Conservation (phyloP, 441 rosid species). For the Populus hybrid region DNA sequence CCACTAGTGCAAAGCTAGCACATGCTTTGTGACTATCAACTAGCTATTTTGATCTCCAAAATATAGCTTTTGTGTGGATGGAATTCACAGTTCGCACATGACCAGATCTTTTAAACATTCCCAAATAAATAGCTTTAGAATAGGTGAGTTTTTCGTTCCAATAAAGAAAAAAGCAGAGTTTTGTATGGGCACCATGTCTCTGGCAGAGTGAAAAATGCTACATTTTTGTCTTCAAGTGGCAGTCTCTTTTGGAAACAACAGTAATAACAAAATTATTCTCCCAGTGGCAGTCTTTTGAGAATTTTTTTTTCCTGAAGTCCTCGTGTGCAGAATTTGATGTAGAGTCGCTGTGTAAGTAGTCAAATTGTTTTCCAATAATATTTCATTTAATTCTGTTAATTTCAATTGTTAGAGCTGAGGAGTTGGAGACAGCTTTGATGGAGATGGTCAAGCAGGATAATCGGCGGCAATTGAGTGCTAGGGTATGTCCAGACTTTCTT, state of each 20-base stretch:
- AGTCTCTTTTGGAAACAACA: not conserved
- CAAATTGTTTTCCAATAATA: not conserved
- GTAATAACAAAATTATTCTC: not conserved
- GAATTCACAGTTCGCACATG: not conserved
- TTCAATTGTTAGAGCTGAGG: constrained; percentile 74
- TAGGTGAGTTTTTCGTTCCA: not conserved
- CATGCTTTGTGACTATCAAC: not conserved
- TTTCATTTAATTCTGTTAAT: constrained; percentile 7
- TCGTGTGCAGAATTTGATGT: not conserved
- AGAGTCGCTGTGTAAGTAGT: not conserved
- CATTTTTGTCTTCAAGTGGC: not conserved
- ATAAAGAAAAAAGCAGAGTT: not conserved
- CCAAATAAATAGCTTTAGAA: not conserved
- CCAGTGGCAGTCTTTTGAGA: constrained; percentile 4
- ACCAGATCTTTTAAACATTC: not conserved
- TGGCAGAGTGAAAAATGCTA: not conserved
- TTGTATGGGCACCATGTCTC: not conserved
- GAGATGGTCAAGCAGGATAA: constrained; percentile 98
- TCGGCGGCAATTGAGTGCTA: constrained; percentile 86
- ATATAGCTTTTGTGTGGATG: not conserved
- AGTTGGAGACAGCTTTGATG: constrained; percentile 98
- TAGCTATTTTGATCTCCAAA: not conserved
- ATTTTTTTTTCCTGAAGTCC: no score
- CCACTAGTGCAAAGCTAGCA: not conserved
- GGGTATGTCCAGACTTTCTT: constrained; percentile 38